Base-by-base conservation (phyloP, 305 asterid genomes). In the Fraxinus velutina region DNA sequence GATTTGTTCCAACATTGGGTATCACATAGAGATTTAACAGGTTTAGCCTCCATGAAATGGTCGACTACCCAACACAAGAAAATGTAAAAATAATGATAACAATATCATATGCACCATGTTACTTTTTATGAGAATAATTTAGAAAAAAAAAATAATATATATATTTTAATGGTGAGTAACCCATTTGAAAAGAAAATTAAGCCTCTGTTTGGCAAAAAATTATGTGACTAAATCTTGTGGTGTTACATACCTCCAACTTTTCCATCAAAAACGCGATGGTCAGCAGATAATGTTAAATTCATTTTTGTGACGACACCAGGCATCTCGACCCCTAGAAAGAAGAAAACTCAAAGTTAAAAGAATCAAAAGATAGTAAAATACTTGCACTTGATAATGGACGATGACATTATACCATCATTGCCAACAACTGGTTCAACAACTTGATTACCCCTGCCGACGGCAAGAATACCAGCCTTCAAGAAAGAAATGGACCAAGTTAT, bases 191-290 rank as follows among this genome's bases (percentile, higher is more conserved):
- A 33, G 76, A 66, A 81, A 27, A 77, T 81, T 34, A 64, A 24
- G 32, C 62, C 24, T n/a, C 64, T 1, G 9, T n/a, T 52, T 52
- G 64, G 64, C 9, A 52, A 52, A 52, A n/a, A 52, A 0, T 52
- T 52, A 52, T 52, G 60, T 47, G 57, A 6, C 19, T n/a, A 52
- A 52, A n/a, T 30, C 10, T 74, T 24, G 76, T 24, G 29, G 80
- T 22, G 52, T 39, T 52, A 84, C 82, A 39, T 91, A 92, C 99
- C 97, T 92, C 94, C 98, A 88, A 96, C 95, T 88, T 90, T 92
- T 83, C 98, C 98, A 89, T 96, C 97, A 83, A 94, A 94, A 85
- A 94, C 95, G 5, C 97, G 98, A 79, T 94, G 98, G 83, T 96
- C 99, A 32, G 99, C 98, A 36, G 99, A 96, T 81, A 96, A 80